Evolutionary conservation across 1,139 yeast species (phyloP).

Genomic region (Magnusiomyces fungicola): DNA sequence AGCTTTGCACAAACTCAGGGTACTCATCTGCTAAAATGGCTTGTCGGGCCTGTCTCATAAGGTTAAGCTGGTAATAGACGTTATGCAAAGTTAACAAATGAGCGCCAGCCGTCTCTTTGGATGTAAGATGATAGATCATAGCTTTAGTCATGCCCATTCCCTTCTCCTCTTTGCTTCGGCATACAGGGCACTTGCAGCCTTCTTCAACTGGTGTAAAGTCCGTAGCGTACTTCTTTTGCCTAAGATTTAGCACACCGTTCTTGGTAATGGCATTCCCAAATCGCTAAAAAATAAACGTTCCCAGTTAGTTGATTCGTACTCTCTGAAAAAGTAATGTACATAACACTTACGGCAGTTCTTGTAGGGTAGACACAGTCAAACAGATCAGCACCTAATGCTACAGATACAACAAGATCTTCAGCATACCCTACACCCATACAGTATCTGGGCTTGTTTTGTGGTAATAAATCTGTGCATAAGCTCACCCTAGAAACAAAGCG

Average conservation of each 20-base stretch:
- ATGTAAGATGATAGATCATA: conserved; percentile 32
- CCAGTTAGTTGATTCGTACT: neutral
- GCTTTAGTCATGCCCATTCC: conserved; percentile 37
- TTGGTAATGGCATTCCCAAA: conserved; percentile 41
- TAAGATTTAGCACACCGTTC: conserved; percentile 34
- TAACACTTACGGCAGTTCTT: conserved; percentile 32
- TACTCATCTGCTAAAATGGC: conserved; percentile 36
- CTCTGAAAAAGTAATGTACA: conserved; percentile 5
- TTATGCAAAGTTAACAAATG: conserved; percentile 39
- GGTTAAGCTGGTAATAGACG: conserved; percentile 37
- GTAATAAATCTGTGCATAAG: conserved; percentile 37
- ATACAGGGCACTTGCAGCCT: conserved; percentile 38
- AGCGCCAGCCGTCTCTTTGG: conserved; percentile 40
- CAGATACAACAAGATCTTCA: conserved; percentile 40
- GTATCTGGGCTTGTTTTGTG: conserved; percentile 38
- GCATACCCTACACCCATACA: conserved; percentile 45
- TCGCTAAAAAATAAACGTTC: conserved; percentile 19
- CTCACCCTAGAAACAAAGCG: conserved; percentile 30
- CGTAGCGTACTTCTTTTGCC: conserved; percentile 30
- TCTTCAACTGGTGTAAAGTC: conserved; percentile 36
- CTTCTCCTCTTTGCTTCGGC: conserved; percentile 27
- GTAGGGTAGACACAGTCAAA: conserved; percentile 44
- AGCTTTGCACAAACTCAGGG: conserved; percentile 33
- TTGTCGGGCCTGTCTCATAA: conserved; percentile 36
- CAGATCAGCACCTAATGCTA: conserved; percentile 41